A percentile compares a stretch with the other conserved stretches of the same genome.
Evolutionary conservation across 495 filamentous ascomycete species (phyloP).

Genomic region (Glonium stellatum): DNA sequence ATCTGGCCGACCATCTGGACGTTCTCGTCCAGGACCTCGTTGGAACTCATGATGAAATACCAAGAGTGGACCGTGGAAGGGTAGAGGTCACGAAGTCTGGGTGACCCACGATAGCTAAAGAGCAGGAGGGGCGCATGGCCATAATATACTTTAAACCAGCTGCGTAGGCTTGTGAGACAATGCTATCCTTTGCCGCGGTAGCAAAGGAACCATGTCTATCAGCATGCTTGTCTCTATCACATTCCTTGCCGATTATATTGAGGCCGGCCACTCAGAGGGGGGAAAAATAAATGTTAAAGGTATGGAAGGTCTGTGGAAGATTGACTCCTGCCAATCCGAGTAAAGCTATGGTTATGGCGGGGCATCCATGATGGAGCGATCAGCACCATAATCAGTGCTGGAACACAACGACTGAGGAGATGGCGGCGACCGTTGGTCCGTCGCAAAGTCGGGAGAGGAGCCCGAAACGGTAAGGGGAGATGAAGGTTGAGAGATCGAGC

Average conservation of each 20-base stretch:
- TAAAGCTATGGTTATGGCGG: not conserved
- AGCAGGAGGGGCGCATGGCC: not conserved
- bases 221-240: constrained; percentile 1
- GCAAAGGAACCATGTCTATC: not conserved
- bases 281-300: not conserved
- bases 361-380: not conserved
- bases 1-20: constrained; percentile 17
- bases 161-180: not conserved
- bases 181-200: not conserved
- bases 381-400: constrained; percentile 1
- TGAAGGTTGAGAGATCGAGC: not conserved
- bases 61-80: not conserved
- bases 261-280: not conserved
- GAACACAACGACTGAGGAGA: not conserved
- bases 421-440: not conserved
- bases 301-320: constrained; percentile 2
- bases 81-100: not conserved
- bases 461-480: not conserved
- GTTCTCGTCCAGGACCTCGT: constrained; percentile 21
- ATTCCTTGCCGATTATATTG: not conserved
- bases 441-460: not conserved
- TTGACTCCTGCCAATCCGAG: constrained; percentile 1
- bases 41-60: constrained; percentile 10
- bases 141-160: not conserved
- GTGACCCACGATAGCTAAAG: not conserved